phyloP scores from a whole-genome alignment of 495 filamentous ascomycete species.

The Pyrenula aspistea region DNA sequence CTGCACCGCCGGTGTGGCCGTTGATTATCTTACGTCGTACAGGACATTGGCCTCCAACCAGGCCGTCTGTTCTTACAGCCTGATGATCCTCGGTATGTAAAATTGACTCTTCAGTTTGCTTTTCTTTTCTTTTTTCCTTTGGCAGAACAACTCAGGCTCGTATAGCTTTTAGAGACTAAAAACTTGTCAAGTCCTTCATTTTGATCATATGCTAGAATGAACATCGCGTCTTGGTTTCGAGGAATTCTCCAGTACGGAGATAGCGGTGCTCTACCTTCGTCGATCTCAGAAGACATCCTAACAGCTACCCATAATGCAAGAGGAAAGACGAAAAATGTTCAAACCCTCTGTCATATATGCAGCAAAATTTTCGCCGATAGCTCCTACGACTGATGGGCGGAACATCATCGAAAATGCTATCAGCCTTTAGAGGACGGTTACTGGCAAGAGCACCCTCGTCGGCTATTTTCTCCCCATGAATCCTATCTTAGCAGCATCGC shows the following conservation, averaged over 20 bases:
- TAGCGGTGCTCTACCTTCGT: neutral
- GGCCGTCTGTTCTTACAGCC: neutral
- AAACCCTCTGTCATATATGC: neutral
- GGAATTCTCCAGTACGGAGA: neutral
- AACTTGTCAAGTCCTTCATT: neutral
- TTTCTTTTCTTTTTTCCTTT: neutral
- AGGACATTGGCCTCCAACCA: neutral
- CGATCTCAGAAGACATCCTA: neutral
- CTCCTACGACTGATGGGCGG: neutral
- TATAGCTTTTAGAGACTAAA: neutral
- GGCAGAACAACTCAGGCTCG: neutral
- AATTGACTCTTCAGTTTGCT: too few species aligned
- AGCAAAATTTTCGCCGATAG: neutral
- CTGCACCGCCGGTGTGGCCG: too few species aligned
- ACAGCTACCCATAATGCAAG: neutral
- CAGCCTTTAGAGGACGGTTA: neutral
- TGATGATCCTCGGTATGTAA: neutral
- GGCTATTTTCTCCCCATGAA: neutral
- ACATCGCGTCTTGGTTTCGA: neutral
- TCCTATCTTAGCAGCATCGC: neutral
- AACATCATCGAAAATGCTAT: neutral
- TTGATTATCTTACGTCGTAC: neutral
- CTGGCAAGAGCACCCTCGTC: neutral
- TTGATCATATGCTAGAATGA: neutral
- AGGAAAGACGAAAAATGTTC: neutral